These are phyloP conservation scores for Vicia villosa DNA, from an alignment of 306 rosid species.

Conservation along the genomic window DNA sequence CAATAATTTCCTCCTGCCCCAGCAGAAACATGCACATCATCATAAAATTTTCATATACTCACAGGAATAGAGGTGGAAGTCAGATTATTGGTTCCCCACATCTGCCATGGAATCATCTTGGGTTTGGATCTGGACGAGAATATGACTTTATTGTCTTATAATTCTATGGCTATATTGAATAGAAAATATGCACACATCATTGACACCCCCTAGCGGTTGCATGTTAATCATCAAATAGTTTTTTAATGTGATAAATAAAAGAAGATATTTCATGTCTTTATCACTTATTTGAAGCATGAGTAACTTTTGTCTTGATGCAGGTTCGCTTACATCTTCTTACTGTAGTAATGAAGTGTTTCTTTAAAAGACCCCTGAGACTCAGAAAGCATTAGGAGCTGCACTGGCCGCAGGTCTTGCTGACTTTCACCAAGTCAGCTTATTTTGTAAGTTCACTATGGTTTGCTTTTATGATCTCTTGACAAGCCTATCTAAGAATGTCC, in stretches of 20 bases:
- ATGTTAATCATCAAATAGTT: background rate
- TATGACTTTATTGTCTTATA: slow-evolving; percentile 12
- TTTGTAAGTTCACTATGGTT: no score
- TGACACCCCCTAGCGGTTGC: background rate
- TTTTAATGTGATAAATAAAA: background rate
- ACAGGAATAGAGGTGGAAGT: background rate
- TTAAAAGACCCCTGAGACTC: slow-evolving; percentile 99
- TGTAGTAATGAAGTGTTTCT: slow-evolving; percentile 98
- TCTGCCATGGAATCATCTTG: no score
- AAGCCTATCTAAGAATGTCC: no score
- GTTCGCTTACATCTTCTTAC: slow-evolving; percentile 98
- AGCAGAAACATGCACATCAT: background rate
- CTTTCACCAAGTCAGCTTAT: slow-evolving; percentile 98
- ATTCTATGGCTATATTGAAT: background rate
- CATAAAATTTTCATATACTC: background rate
- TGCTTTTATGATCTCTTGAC: no score
- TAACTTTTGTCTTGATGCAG: slow-evolving; percentile 56
- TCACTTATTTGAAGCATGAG: slow-evolving; percentile 20
- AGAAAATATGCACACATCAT: background rate
- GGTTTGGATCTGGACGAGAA: slow-evolving; percentile 17
- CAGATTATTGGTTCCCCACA: no score
- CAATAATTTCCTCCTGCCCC: background rate
- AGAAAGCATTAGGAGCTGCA: slow-evolving; percentile 89
- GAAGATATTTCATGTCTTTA: slow-evolving; percentile 26
- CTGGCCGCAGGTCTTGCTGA: slow-evolving; percentile 95